phyloP scores from a whole-genome alignment of 257 asterid genomes.

The Verbena officinalis region DNA sequence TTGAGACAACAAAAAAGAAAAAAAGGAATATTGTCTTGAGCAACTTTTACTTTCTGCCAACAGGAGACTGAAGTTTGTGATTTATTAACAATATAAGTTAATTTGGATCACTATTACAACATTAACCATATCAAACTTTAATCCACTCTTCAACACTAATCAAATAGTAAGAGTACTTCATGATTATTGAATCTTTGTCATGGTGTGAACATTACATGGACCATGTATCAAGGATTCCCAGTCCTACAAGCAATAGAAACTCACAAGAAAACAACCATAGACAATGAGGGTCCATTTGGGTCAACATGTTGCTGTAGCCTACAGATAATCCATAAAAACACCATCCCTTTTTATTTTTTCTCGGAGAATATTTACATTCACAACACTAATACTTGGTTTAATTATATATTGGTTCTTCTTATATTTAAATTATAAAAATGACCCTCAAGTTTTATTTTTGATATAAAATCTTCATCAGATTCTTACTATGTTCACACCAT shows the following conservation, averaged over 20 bases:
- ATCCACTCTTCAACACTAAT: not conserved
- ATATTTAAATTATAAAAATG: too few species aligned
- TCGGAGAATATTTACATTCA: too few species aligned
- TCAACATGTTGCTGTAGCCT: slow-evolving; percentile 36
- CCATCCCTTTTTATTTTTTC: slow-evolving; percentile 29
- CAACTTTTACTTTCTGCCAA: not conserved
- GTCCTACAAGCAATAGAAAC: slow-evolving; percentile 33
- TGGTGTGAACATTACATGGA: slow-evolving; percentile 12
- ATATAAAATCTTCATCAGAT: too few species aligned
- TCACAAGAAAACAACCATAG: slow-evolving; percentile 24
- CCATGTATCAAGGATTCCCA: slow-evolving; percentile 30
- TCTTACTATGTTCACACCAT: too few species aligned
- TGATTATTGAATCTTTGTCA: not conserved
- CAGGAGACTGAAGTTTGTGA: too few species aligned
- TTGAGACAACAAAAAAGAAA: not conserved
- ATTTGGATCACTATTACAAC: slow-evolving; percentile 6
- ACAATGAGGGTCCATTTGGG: slow-evolving; percentile 47
- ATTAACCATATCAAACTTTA: not conserved
- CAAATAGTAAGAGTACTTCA: not conserved
- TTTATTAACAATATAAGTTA: too few species aligned
- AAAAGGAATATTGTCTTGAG: not conserved
- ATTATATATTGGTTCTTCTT: too few species aligned
- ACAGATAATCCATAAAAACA: slow-evolving; percentile 37
- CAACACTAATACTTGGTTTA: too few species aligned
- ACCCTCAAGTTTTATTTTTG: too few species aligned